Percentiles rank a stretch among this genome's conserved stretches.
Evolutionary conservation across 176 grass and related monocot genomes (phyloP).

Genomic region (Aegilops speltoides): DNA sequence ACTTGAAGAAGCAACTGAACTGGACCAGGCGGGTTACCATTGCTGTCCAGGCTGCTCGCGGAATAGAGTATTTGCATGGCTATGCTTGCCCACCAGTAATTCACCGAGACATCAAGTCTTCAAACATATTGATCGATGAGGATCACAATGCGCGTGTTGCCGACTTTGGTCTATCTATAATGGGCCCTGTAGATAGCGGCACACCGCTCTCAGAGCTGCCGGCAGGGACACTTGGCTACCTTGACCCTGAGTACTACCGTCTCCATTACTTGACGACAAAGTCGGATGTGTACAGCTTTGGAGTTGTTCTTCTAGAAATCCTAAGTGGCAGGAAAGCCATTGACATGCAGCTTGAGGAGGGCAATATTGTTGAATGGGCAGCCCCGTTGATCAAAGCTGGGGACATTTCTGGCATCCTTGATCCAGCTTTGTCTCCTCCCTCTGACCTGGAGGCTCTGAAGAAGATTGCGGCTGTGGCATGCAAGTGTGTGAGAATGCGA

Average conservation of each 20-base stretch:
- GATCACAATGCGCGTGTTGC: conserved; percentile 95
- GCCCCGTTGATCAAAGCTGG: conserved; percentile 87
- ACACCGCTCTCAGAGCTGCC: conserved; percentile 85
- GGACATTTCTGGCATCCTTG: conserved; percentile 74
- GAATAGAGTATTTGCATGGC: conserved; percentile 94
- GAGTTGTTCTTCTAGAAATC: conserved; percentile 93
- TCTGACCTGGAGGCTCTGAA: conserved; percentile 82
- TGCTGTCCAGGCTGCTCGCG: conserved; percentile 93
- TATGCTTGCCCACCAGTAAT: conserved; percentile 98
- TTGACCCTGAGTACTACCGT: conserved; percentile 96
- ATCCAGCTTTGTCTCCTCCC: conserved; percentile 70
- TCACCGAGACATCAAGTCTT: conserved; percentile 97
- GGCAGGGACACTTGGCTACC: conserved; percentile 92
- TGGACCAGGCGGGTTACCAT: conserved; percentile 92
- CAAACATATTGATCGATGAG: conserved; percentile 97
- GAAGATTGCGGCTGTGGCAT: conserved; percentile 92
- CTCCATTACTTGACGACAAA: conserved; percentile 98
- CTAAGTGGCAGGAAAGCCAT: conserved; percentile 93
- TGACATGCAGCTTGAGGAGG: conserved; percentile 97
- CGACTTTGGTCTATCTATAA: conserved; percentile 91
- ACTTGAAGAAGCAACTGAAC: conserved; percentile 64
- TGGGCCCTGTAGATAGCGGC: conserved; percentile 83
- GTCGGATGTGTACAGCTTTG: conserved; percentile 95
- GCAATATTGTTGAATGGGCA: conserved; percentile 97
- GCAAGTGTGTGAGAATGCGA: conserved; percentile 95